phyloP scores from a whole-genome alignment of 2,329 filamentous ascomycete species.

The Colletotrichum chlorophyti region DNA sequence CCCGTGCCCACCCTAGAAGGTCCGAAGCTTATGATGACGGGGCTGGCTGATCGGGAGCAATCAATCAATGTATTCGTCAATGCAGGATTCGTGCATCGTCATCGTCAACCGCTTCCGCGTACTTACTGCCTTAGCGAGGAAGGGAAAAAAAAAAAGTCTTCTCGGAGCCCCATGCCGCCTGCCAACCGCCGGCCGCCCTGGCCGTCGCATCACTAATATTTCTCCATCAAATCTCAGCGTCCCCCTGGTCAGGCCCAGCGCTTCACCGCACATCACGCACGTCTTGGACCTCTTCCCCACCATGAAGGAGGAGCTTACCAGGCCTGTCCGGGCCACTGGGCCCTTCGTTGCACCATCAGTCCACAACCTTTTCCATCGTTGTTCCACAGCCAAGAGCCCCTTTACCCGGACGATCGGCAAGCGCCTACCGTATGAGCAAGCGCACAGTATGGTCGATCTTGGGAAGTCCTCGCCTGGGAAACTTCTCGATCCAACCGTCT shows the following conservation, averaged over 20 bases:
- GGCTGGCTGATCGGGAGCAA: too few species aligned
- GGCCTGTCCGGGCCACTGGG: constrained; percentile 2
- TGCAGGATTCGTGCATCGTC: background rate
- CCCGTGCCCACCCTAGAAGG: constrained; percentile 12
- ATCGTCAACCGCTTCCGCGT: background rate
- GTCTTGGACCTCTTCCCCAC: constrained; percentile 3
- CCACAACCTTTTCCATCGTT: background rate
- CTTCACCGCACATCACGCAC: constrained; percentile 24
- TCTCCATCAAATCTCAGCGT: constrained; percentile 9
- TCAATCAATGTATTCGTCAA: background rate
- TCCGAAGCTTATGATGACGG: background rate
- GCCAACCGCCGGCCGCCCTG: constrained; percentile 10
- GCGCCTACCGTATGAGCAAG: background rate
- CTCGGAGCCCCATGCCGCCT: constrained; percentile 5
- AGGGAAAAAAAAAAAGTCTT: background rate
- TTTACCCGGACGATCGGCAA: constrained; percentile 15
- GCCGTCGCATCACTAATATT: background rate
- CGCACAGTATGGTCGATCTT: constrained; percentile 14
- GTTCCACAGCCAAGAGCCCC: background rate
- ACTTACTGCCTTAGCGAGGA: background rate
- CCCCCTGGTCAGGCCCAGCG: constrained; percentile 1
- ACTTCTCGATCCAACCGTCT: background rate
- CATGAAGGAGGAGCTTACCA: background rate
- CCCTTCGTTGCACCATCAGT: constrained; percentile 1
- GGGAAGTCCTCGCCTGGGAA: constrained; percentile 19